Evolutionary conservation across 257 asterid species (phyloP), one percentile per base, ranked within the genome.

Genomic region (Solanum phureja): DNA sequence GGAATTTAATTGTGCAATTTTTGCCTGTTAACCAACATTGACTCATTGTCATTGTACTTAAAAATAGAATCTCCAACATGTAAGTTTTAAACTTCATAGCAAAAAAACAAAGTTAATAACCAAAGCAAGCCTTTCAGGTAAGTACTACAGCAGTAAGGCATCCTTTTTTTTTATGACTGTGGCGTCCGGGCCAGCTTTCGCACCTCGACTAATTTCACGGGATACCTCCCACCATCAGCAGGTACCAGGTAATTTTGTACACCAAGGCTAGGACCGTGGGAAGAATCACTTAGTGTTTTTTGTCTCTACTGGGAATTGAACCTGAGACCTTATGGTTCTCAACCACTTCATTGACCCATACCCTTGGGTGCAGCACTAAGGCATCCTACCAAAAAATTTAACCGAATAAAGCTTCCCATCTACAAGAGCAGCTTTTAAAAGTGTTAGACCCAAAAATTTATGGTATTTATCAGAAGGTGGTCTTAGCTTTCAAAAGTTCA

Each of bases 1-100:
- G 89, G 92, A 87, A 93, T 93, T 90, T 87, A 95, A 56, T 87
- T 96, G 96, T 87, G 93, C 93, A 82, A 95, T 93, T 88, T 91
- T 95, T 86, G 98, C 95, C 99, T 97, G 98, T 89, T 87, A 66
- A 73, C 23, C 58, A 83, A 85, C 33, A 75, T 8, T 66, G 71
- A 58, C 69, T 33, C 40, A 68, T 21, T 31, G 49, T 81, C 79
- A 72, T 33, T 62, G 38, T 73, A 64, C 49, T 84, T 82, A 35
- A 62, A 42, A 29, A 44, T 58, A 88, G 85, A 44, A 46, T 37
- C 44, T 29, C 60, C 23, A 74, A 56, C 86, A 71, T 79, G 29
- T 3, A 38, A 86, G 79, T 19, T n/a, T 44, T 12, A 38, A 52
- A 87, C 84, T 44, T 81, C 68, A 33, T 42, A 66, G 42, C 87